These are phyloP conservation scores for Coemansia sp. DNA, from an alignment of 192 early-diverging fungal genomes.

Conservation along the genomic window DNA sequence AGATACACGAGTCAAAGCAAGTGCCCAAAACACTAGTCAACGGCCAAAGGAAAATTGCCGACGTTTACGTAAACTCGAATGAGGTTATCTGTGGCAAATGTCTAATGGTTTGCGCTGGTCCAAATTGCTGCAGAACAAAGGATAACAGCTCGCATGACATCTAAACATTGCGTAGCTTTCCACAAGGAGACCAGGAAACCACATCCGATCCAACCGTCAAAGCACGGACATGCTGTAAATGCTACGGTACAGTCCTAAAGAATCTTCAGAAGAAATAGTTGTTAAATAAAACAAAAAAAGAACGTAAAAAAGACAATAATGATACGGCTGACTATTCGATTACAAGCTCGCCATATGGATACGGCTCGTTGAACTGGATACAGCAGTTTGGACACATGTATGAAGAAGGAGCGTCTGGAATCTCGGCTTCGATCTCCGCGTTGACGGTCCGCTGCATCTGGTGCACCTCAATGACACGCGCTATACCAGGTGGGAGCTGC, in stretches of 20 bases:
- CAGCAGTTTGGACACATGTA: constrained; percentile 50
- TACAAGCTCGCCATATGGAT: constrained; percentile 46
- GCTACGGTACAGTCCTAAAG: too few species aligned
- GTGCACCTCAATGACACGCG: constrained; percentile 28
- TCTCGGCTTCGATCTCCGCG: constrained; percentile 25
- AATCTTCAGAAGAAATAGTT: neutral
- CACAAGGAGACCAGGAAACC: too few species aligned
- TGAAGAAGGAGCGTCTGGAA: constrained; percentile 16
- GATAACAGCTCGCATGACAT: neutral
- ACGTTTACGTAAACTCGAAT: neutral
- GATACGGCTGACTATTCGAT: constrained; percentile 10
- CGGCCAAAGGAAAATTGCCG: neutral
- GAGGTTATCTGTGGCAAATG: neutral
- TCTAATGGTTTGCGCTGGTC: neutral
- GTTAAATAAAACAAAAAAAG: constrained; percentile 2
- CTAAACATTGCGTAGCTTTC: too few species aligned
- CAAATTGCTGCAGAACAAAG: neutral
- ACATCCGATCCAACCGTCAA: too few species aligned
- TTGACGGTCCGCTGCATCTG: constrained; percentile 37
- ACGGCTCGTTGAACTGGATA: constrained; percentile 14
- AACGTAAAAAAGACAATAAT: neutral
- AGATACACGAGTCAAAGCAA: neutral
- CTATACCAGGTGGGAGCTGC: constrained; percentile 40
- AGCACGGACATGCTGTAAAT: too few species aligned
- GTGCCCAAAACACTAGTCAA: neutral